Evolutionary conservation across 139 green algal species (phyloP).

Genomic region (Tetradesmus obliquus): DNA sequence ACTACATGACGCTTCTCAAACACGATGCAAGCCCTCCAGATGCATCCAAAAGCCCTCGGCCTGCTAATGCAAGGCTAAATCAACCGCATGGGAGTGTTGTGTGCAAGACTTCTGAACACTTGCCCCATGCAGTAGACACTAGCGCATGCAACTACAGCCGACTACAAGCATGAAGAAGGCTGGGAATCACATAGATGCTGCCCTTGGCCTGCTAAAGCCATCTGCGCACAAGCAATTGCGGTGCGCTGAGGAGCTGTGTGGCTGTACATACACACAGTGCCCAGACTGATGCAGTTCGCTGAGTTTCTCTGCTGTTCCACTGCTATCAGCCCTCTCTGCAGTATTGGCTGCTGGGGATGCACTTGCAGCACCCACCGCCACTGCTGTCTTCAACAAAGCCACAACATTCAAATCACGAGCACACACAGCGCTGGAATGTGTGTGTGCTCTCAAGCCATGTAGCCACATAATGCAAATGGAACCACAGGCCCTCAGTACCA

Average conservation of each 20-base stretch:
- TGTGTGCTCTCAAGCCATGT: too few species aligned
- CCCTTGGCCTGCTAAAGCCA: too few species aligned
- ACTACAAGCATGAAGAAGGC: background rate
- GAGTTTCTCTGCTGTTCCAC: background rate
- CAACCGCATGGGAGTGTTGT: background rate
- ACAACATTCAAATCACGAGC: background rate
- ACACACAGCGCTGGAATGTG: background rate
- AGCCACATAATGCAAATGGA: too few species aligned
- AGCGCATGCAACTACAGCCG: too few species aligned
- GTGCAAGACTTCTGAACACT: background rate
- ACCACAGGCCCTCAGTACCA: too few species aligned
- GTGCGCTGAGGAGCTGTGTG: background rate
- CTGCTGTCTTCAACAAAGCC: background rate
- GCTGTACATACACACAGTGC: background rate
- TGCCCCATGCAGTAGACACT: too few species aligned
- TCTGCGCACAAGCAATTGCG: background rate
- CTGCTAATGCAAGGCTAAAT: background rate
- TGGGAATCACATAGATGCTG: background rate
- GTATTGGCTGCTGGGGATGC: background rate
- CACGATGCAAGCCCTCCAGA: too few species aligned
- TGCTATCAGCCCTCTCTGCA: background rate
- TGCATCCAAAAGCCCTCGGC: too few species aligned
- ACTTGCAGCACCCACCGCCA: background rate
- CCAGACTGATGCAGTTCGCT: background rate
- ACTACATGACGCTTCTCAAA: too few species aligned